Base-by-base conservation (phyloP, 768 basidiomycete genomes). In the Boletus speciosus region DNA sequence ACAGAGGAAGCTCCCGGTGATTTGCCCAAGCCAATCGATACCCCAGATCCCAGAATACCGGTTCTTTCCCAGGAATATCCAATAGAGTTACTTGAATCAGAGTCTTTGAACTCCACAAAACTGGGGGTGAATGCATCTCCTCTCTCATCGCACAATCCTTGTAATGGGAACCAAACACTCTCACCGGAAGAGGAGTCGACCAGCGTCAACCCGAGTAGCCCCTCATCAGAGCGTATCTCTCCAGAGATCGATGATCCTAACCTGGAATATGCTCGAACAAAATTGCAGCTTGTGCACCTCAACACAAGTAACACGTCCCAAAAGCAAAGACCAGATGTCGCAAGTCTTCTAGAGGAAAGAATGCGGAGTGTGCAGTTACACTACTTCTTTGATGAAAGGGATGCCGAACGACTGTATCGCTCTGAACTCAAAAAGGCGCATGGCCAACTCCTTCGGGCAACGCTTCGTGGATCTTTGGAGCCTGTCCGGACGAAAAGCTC, bases 311-410 rank as follows among this genome's bases (percentile, higher is more conserved):
- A 69, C 25, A 15, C n/a, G 6, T 61, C 70, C 3, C 64, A 60
- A 38, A 64, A 68, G 43, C 58, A 41, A 61, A 63, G 37, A 43
- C 56, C 63, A n/a, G 52, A 65, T 19, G 62, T 71, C 27, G 59
- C 75, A 12, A 70, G 68, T 51, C 64, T 72, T 27, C 66, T 88
- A 36, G 77, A 75, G 10, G 62, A 71, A 45, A 80, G 74, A 38
- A 67, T 90, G 38, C 66, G 73, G 41, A 68, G 63, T 23, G 65
- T 83, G 25, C 78, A 79, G 62, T 71, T 73, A 23, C 75, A 86
- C 66, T 90, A 90, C 60, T 80, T 90, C 52, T 93, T 93, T 63
- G 78, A 88, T 52, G 77, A 81, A 60, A 74, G 72, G 51, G 85
- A 88, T 56, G 89, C 88, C 2, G 78, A 86, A 61, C 74, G 70